Percentiles rank a stretch among this genome's conserved stretches.
These are phyloP conservation scores for Globisporangium radiosum DNA, from an alignment of 352 stramenopile species.

Conservation along the genomic window DNA sequence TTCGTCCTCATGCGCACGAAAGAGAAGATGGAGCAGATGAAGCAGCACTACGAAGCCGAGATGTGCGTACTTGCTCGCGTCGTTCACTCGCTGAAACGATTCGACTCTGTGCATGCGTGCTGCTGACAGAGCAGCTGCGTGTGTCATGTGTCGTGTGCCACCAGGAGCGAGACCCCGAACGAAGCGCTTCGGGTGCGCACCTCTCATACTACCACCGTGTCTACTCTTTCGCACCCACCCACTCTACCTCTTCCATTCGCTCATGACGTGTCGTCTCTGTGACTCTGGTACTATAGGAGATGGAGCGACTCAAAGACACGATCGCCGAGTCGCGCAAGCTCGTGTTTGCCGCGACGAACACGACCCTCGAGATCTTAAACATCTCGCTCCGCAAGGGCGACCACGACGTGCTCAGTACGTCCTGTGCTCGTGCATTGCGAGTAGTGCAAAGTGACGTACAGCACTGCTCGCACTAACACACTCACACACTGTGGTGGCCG, in stretches of 20 bases:
- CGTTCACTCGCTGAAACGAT: background rate
- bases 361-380: conserved; percentile 53
- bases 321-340: conserved; percentile 48
- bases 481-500: background rate
- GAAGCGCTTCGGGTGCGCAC: conserved; percentile 29
- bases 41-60: conserved; percentile 48
- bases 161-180: conserved; percentile 35
- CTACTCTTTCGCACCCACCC: background rate
- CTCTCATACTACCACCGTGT: background rate
- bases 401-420: conserved; percentile 46
- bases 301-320: conserved; percentile 50
- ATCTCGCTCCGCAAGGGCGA: conserved; percentile 50
- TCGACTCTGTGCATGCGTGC: conserved; percentile 14
- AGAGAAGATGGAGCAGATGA: conserved; percentile 47
- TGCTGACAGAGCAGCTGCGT: background rate
- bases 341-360: conserved; percentile 50
- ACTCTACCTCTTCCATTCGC: background rate
- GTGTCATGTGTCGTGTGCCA: background rate
- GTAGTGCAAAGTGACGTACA: too few relatives aligned
- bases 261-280: background rate
- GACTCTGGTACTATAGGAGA: conserved; percentile 26
- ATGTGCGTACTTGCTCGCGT: conserved; percentile 22
- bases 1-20: conserved; percentile 47
- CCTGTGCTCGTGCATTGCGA: background rate
- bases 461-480: background rate